Conservation (phyloP, 2,329 filamentous ascomycete genomes). For the Colletotrichum echinochloae region DNA sequence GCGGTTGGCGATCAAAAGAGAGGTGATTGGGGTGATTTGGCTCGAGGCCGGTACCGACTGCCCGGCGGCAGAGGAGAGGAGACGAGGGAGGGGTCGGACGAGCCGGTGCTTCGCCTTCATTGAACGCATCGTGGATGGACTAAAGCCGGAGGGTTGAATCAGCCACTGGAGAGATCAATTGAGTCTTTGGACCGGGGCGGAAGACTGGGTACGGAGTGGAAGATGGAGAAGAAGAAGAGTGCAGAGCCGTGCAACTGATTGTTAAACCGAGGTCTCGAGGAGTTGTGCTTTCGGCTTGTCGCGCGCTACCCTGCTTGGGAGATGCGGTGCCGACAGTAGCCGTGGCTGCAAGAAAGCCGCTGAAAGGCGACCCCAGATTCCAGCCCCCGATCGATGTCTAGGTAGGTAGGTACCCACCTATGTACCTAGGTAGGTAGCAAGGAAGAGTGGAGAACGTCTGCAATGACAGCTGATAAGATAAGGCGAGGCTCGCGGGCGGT, state of each 20-base stretch:
- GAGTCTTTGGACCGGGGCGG: not conserved
- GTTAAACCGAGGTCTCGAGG: constrained; percentile 35
- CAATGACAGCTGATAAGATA: constrained; percentile 33
- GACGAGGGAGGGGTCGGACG: constrained; percentile 58
- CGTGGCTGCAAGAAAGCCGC: constrained; percentile 32
- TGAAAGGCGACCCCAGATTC: constrained; percentile 32
- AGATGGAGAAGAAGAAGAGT: constrained; percentile 2
- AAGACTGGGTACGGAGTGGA: not conserved
- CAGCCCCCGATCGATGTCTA: too few relatives aligned
- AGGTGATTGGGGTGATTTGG: constrained; percentile 69
- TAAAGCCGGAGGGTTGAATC: not conserved
- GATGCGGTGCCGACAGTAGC: constrained; percentile 36
- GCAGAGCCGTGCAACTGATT: not conserved
- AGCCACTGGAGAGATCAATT: constrained; percentile 7
- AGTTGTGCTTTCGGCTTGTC: constrained; percentile 28
- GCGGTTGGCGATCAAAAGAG: constrained; percentile 94
- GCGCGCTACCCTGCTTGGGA: not conserved
- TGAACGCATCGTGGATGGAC: constrained; percentile 62
- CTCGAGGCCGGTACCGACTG: constrained; percentile 34
- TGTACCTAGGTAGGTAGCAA: too few relatives aligned
- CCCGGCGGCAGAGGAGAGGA: constrained; percentile 45
- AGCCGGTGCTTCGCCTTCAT: constrained; percentile 64
- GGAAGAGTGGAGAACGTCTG: too few relatives aligned
- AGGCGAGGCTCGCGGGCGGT: not conserved
- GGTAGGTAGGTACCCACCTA: too few relatives aligned